A percentile compares a stretch with the other conserved stretches of the same genome.
Conservation (phyloP, 495 filamentous ascomycete species). For the Annulohypoxylon moriforme region DNA sequence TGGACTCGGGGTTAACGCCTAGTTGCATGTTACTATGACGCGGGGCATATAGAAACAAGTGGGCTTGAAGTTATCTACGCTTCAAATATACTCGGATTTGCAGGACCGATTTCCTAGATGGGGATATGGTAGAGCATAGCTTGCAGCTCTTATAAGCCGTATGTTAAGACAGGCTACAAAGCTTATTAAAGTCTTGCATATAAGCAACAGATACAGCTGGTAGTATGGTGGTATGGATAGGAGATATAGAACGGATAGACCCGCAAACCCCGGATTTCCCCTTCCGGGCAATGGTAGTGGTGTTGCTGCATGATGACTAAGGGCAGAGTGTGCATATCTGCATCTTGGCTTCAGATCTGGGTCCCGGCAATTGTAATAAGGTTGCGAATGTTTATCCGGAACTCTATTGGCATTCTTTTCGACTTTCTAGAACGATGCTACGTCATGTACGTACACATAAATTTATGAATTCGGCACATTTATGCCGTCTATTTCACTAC, state of each 20-base stretch:
- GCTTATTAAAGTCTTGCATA: neutral
- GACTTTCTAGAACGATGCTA: slow-evolving; percentile 14
- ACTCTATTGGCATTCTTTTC: slow-evolving; percentile 3
- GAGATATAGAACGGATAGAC: neutral
- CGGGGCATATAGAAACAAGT: neutral
- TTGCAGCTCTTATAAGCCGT: neutral
- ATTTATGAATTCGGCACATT: neutral
- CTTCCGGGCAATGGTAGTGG: slow-evolving; percentile 8
- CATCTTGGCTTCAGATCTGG: neutral
- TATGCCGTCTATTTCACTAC: neutral
- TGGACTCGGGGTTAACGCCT: slow-evolving; percentile 14
- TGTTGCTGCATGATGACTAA: slow-evolving; percentile 10
- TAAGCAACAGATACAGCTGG: neutral
- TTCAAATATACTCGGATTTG: neutral
- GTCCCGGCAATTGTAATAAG: slow-evolving; percentile 9
- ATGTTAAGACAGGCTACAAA: neutral
- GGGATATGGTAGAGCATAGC: neutral
- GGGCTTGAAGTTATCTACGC: neutral
- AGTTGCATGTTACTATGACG: slow-evolving; percentile 14
- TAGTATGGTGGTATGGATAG: neutral
- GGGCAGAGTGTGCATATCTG: slow-evolving; percentile 1
- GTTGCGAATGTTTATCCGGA: slow-evolving; percentile 4
- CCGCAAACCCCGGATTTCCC: slow-evolving; percentile 9
- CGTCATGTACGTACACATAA: neutral
- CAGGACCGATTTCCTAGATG: neutral